Conservation (phyloP, 768 basidiomycete genomes). For the Trametes elegans region DNA sequence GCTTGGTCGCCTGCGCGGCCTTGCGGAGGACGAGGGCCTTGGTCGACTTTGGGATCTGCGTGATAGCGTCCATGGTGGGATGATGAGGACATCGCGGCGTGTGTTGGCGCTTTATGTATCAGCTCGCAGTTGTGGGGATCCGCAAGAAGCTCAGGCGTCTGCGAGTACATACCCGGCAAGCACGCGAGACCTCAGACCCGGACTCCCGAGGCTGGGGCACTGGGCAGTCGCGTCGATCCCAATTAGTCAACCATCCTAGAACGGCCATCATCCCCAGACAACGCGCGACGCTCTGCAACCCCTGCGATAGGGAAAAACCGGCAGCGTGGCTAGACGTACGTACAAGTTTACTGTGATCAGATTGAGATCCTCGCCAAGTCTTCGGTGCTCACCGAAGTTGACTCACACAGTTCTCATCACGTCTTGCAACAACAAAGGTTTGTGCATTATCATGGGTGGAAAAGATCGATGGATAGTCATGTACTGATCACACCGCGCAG, state of each 20-base stretch:
- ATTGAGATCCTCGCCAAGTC: too few species aligned
- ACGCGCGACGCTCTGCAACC: neutral
- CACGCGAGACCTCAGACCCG: too few species aligned
- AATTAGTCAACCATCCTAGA: constrained; percentile 11
- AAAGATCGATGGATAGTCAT: too few species aligned
- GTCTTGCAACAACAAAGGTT: too few species aligned
- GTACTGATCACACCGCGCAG: too few species aligned
- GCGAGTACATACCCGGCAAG: too few species aligned
- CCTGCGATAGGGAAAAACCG: neutral
- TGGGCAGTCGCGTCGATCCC: neutral
- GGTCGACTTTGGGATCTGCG: constrained; percentile 40
- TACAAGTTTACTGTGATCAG: too few species aligned
- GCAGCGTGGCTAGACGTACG: too few species aligned
- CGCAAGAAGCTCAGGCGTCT: too few species aligned
- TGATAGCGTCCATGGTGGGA: constrained; percentile 7
- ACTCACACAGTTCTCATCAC: too few species aligned
- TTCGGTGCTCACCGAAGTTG: too few species aligned
- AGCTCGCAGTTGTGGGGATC: neutral
- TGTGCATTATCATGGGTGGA: too few species aligned
- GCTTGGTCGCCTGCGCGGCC: constrained; percentile 37
- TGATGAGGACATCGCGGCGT: neutral
- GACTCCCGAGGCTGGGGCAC: neutral
- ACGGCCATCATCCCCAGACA: neutral
- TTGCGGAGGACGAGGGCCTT: constrained; percentile 49
- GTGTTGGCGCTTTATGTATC: neutral